These are phyloP conservation scores for Ceratocystis colombiana DNA, from an alignment of 2,329 filamentous ascomycete species.

Conservation along the genomic window DNA sequence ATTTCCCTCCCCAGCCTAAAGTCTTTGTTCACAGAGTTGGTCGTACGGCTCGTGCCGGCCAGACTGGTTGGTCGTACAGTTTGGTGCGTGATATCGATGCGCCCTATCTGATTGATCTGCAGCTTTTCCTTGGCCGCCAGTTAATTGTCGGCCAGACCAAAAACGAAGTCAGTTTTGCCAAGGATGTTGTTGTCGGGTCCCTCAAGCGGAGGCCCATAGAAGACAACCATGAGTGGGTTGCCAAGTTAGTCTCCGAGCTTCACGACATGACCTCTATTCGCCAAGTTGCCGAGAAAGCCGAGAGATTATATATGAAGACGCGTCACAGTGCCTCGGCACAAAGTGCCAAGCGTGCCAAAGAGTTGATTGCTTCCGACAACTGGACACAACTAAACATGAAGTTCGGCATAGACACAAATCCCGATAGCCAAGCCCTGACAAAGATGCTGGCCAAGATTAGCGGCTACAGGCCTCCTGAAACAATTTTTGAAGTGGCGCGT, in stretches of 20 bases:
- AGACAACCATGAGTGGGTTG: slow-evolving; percentile 68
- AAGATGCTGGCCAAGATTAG: slow-evolving; percentile 84
- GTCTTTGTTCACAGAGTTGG: slow-evolving; percentile 94
- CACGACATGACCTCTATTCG: slow-evolving; percentile 62
- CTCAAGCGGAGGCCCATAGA: slow-evolving; percentile 65
- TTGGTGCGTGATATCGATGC: slow-evolving; percentile 78
- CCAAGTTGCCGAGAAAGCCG: slow-evolving; percentile 70
- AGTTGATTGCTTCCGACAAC: slow-evolving; percentile 57
- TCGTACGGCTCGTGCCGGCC: slow-evolving; percentile 86
- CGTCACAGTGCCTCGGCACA: slow-evolving; percentile 81
- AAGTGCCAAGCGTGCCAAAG: slow-evolving; percentile 78
- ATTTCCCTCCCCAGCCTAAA: slow-evolving; percentile 94
- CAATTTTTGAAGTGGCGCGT: slow-evolving; percentile 87
- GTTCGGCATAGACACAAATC: slow-evolving; percentile 60
- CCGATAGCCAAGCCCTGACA: slow-evolving; percentile 60
- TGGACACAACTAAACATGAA: slow-evolving; percentile 71
- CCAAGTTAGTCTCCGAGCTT: slow-evolving; percentile 64
- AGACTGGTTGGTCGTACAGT: slow-evolving; percentile 90
- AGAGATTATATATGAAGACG: slow-evolving; percentile 84
- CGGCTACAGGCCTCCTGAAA: slow-evolving; percentile 80
- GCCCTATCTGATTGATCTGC: slow-evolving; percentile 85
- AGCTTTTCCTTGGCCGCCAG: slow-evolving; percentile 83
- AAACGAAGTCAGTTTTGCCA: slow-evolving; percentile 57
- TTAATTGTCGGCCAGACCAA: slow-evolving; percentile 63
- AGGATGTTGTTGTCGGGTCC: slow-evolving; percentile 74